A percentile compares a stretch with the other conserved stretches of the same genome.
These are phyloP conservation scores for Plantago elongata DNA, from an alignment of 257 asterid genomes.

Conservation along the genomic window DNA sequence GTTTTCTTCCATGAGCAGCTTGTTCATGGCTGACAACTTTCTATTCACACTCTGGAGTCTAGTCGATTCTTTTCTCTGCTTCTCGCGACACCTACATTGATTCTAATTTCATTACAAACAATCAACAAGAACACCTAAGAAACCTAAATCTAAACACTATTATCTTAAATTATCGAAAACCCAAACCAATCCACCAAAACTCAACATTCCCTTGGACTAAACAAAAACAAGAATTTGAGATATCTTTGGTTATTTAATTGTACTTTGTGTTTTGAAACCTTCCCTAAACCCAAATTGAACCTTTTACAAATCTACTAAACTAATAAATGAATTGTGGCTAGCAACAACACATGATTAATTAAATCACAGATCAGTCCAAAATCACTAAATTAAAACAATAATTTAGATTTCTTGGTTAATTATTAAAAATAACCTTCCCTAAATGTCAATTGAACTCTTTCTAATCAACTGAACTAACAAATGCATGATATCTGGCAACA, in stretches of 20 bases:
- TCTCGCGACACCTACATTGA: constrained; percentile 77
- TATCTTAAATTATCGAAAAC: not conserved
- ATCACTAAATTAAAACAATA: not conserved
- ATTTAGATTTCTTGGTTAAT: too few species aligned
- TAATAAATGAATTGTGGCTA: not conserved
- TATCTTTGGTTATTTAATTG: too few species aligned
- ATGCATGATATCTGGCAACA: too few species aligned
- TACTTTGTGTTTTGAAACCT: too few species aligned
- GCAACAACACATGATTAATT: not conserved
- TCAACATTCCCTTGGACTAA: not conserved
- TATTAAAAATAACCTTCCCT: too few species aligned
- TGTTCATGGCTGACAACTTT: constrained; percentile 81
- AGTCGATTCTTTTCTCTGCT: constrained; percentile 80
- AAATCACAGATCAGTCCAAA: not conserved
- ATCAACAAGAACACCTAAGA: not conserved
- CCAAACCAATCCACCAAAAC: not conserved
- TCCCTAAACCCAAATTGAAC: too few species aligned
- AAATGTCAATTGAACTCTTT: too few species aligned
- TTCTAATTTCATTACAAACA: constrained; percentile 10
- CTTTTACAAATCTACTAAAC: too few species aligned
- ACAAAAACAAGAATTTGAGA: too few species aligned
- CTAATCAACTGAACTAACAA: too few species aligned
- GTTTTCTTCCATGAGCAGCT: constrained; percentile 91
- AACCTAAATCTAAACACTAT: not conserved
- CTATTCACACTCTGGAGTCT: constrained; percentile 84